Percentiles rank a stretch among this genome's conserved stretches.
phyloP scores from a whole-genome alignment of 768 basidiomycete species.

The Hericium rajendrae region DNA sequence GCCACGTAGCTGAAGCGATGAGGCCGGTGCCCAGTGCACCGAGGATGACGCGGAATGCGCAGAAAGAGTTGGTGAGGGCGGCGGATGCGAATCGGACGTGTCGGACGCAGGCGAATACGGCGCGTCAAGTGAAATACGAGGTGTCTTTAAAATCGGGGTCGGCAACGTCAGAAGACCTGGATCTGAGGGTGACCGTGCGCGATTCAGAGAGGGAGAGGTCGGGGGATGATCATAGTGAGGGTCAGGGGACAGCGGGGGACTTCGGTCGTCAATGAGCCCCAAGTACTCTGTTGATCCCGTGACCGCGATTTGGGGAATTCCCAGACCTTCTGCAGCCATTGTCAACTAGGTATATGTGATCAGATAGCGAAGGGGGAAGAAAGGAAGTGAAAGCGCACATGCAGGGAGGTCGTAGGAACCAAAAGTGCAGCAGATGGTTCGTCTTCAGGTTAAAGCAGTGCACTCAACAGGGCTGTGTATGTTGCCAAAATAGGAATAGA shows the following conservation, averaged over 20 bases:
- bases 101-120: conserved; percentile 22
- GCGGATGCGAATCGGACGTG: conserved; percentile 30
- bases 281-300: conserved; percentile 9
- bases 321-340: conserved; percentile 8
- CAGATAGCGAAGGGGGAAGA: too few relatives aligned
- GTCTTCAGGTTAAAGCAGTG: too few relatives aligned
- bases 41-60: conserved; percentile 34
- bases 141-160: conserved; percentile 6
- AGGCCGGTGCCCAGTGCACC: conserved; percentile 37
- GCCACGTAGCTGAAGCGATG: conserved; percentile 50
- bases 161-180: conserved; percentile 7
- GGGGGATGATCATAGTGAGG: not conserved
- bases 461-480: too few relatives aligned
- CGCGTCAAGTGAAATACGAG: conserved; percentile 24
- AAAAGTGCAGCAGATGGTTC: too few relatives aligned
- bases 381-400: too few relatives aligned
- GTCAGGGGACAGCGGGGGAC: not conserved
- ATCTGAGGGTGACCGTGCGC: conserved; percentile 2
- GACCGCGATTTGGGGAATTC: conserved; percentile 14
- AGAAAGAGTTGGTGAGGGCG: conserved; percentile 74
- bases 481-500: too few relatives aligned
- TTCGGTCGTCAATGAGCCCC: not conserved
- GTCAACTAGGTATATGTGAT: too few relatives aligned
- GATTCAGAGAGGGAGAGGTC: not conserved
- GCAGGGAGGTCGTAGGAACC: too few relatives aligned